These are phyloP conservation scores for Urostyla sp. DNA, from an alignment of 73 alveolate genomes.

Conservation along the genomic window DNA sequence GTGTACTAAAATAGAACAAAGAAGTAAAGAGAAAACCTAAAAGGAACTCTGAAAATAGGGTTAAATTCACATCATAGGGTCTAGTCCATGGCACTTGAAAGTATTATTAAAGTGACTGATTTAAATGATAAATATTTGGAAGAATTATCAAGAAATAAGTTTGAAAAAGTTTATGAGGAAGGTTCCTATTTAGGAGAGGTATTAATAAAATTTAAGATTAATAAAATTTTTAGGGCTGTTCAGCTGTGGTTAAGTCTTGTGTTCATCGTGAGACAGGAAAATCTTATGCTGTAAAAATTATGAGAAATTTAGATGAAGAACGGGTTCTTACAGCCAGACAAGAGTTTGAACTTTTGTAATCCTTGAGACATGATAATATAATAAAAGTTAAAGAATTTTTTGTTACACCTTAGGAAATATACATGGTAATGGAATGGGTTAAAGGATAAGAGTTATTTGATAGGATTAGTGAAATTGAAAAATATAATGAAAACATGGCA, in stretches of 20 bases:
- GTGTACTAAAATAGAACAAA: slow-evolving; percentile 10
- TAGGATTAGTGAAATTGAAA: slow-evolving; percentile 73
- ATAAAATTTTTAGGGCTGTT: slow-evolving; percentile 17
- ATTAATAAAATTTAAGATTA: not conserved
- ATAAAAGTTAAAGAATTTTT: slow-evolving; percentile 60
- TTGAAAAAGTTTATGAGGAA: slow-evolving; percentile 8
- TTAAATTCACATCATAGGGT: not conserved
- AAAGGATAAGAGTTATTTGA: slow-evolving; percentile 87
- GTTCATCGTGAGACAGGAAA: slow-evolving; percentile 18
- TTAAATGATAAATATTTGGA: not conserved
- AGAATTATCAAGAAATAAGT: not conserved
- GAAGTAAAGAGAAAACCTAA: slow-evolving; percentile 9
- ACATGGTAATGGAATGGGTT: slow-evolving; percentile 79
- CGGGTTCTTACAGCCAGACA: slow-evolving; percentile 45
- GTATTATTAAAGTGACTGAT: slow-evolving; percentile 4
- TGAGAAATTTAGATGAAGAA: slow-evolving; percentile 56
- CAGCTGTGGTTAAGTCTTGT: slow-evolving; percentile 43
- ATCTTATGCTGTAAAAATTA: slow-evolving; percentile 53
- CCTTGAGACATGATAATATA: slow-evolving; percentile 56
- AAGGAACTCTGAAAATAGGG: slow-evolving; percentile 31
- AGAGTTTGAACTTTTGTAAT: slow-evolving; percentile 43
- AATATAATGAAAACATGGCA: slow-evolving; percentile 76
- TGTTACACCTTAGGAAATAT: slow-evolving; percentile 36
- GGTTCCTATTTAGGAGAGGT: slow-evolving; percentile 46
- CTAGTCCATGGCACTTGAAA: not conserved